Evolutionary conservation across 2,329 filamentous ascomycete genomes (phyloP).

Genomic region (Diaporthe capsici): DNA sequence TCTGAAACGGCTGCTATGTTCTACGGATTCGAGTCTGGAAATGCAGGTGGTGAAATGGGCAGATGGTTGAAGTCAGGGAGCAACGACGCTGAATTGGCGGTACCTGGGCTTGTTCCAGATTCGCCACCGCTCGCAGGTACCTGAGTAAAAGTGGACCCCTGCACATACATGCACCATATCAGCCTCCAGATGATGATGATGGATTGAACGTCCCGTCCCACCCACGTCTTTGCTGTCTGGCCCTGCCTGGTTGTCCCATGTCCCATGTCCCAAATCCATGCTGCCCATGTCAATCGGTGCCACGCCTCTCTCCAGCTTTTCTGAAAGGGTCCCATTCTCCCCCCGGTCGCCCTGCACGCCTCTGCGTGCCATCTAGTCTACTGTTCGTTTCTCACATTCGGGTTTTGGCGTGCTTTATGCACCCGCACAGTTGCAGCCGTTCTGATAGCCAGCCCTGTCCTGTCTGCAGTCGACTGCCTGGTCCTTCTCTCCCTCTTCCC

Average conservation of each 20-base stretch:
- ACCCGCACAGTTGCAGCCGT: conserved; percentile 28
- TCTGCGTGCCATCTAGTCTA: background rate
- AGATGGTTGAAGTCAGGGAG: background rate
- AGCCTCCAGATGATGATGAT: conserved; percentile 33
- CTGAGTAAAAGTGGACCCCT: conserved; percentile 8
- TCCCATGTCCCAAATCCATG: conserved; percentile 10
- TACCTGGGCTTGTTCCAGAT: background rate
- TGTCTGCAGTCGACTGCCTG: conserved; percentile 2
- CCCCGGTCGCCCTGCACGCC: conserved; percentile 13
- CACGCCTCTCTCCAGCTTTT: conserved; percentile 34
- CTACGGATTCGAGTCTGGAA: background rate
- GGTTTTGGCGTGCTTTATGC: conserved; percentile 20
- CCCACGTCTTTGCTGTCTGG: conserved; percentile 21
- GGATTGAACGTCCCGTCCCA: conserved; percentile 34
- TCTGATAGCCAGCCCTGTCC: conserved; percentile 24
- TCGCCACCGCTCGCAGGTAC: conserved; percentile 2
- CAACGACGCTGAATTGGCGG: background rate
- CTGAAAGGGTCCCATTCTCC: conserved; percentile 1
- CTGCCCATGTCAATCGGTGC: conserved; percentile 29
- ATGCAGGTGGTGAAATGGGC: background rate
- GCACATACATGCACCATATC: conserved; percentile 29
- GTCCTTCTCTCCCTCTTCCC: background rate
- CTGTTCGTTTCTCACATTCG: conserved; percentile 7
- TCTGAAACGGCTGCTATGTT: background rate
- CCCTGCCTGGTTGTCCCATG: conserved; percentile 26